Evolutionary conservation across 768 basidiomycete genomes (phyloP).

Genomic region (Mycena kentingensis): DNA sequence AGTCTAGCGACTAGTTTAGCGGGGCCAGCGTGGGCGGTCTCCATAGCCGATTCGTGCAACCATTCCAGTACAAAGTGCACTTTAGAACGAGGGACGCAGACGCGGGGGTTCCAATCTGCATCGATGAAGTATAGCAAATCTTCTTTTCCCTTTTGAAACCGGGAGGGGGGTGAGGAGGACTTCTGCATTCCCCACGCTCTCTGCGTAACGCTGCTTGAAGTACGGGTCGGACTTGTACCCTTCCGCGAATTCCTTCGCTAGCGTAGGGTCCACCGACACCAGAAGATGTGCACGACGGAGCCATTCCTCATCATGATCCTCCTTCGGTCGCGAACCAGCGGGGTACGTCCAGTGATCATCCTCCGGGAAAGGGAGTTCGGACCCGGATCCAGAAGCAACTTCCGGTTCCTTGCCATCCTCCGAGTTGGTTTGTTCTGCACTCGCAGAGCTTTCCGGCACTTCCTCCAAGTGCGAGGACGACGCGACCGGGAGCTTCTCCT

Average conservation of each 20-base stretch:
- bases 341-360: slow-evolving; percentile 6
- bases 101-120: slow-evolving; percentile 7
- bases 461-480: too few relatives aligned
- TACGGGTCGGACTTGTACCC: not conserved
- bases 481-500: too few relatives aligned
- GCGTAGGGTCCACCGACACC: not conserved
- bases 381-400: not conserved
- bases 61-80: slow-evolving; percentile 9
- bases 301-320: not conserved
- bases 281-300: not conserved
- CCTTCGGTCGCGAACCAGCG: not conserved
- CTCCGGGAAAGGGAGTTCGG: not conserved
- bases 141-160: slow-evolving; percentile 4
- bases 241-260: not conserved
- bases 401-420: not conserved
- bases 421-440: not conserved
- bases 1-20: not conserved
- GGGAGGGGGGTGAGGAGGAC: slow-evolving; percentile 2
- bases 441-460: not conserved
- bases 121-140: slow-evolving; percentile 16
- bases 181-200: not conserved
- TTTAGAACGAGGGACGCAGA: slow-evolving; percentile 20
- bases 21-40: slow-evolving; percentile 6
- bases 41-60: slow-evolving; percentile 7
- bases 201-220: not conserved